Conservation (phyloP, 2,329 filamentous ascomycete genomes). For the Pseudocercospora fijiensis region DNA sequence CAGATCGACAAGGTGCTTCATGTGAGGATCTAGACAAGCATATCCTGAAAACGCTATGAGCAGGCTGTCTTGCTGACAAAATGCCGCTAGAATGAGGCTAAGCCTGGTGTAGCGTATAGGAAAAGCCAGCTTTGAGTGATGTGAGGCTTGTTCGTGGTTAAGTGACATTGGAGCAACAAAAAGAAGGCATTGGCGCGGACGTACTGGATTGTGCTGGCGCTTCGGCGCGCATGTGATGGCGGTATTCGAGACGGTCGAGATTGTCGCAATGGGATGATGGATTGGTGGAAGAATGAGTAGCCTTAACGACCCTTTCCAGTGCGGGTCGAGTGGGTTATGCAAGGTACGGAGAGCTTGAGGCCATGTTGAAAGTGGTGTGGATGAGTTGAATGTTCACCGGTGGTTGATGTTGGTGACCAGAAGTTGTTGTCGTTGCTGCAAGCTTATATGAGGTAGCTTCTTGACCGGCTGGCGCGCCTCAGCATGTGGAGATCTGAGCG, state of each 20-base stretch:
- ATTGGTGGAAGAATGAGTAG: background rate
- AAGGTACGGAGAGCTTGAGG: background rate
- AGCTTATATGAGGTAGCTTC: background rate
- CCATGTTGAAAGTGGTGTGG: background rate
- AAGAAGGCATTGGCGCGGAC: background rate
- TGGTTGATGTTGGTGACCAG: background rate
- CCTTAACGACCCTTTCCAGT: slow-evolving; percentile 5
- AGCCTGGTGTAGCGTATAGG: background rate
- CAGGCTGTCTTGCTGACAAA: background rate
- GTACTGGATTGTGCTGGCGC: background rate
- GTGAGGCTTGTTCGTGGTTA: background rate
- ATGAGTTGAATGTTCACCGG: background rate
- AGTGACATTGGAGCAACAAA: background rate
- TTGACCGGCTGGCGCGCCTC: background rate
- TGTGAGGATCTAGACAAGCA: background rate
- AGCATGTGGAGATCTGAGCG: background rate
- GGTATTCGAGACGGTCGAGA: background rate
- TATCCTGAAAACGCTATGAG: background rate
- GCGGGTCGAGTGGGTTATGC: background rate
- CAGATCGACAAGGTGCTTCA: background rate
- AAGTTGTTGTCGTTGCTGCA: background rate
- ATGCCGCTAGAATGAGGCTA: background rate
- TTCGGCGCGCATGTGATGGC: background rate
- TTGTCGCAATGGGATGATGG: background rate
- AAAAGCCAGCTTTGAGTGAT: background rate